These are phyloP conservation scores for Sutorius australiensis DNA, from an alignment of 768 basidiomycete genomes.

Conservation along the genomic window DNA sequence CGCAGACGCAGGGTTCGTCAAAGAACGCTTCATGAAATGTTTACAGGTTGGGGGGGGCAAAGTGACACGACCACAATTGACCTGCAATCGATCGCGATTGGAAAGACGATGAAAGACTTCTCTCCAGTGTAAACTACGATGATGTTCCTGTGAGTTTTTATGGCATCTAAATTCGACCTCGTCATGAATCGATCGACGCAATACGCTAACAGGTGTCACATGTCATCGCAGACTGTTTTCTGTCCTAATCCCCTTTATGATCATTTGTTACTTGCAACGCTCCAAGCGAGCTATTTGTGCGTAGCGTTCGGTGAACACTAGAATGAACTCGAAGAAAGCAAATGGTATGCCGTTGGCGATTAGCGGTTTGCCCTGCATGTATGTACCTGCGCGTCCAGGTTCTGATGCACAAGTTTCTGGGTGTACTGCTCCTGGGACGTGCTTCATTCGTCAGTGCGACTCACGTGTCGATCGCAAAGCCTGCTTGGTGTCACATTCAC, in stretches of 20 bases:
- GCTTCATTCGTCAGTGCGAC: neutral
- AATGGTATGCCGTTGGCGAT: neutral
- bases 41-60: neutral
- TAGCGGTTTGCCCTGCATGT: neutral
- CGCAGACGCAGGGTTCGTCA: conserved; percentile 16
- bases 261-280: neutral
- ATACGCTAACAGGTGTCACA: neutral
- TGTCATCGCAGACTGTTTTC: neutral
- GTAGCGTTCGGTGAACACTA: neutral
- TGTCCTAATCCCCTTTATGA: neutral
- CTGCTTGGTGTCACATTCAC: neutral
- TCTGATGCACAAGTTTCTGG: neutral
- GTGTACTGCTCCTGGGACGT: neutral
- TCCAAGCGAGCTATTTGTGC: neutral
- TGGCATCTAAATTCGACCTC: neutral
- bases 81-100: neutral
- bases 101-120: neutral
- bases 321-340: neutral
- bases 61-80: neutral
- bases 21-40: conserved; percentile 20
- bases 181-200: neutral
- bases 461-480: neutral
- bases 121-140: neutral
- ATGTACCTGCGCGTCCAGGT: neutral
- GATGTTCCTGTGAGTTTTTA: neutral